phyloP scores from a whole-genome alignment of 2,329 filamentous ascomycete genomes.

The Acrocalymma vagum region DNA sequence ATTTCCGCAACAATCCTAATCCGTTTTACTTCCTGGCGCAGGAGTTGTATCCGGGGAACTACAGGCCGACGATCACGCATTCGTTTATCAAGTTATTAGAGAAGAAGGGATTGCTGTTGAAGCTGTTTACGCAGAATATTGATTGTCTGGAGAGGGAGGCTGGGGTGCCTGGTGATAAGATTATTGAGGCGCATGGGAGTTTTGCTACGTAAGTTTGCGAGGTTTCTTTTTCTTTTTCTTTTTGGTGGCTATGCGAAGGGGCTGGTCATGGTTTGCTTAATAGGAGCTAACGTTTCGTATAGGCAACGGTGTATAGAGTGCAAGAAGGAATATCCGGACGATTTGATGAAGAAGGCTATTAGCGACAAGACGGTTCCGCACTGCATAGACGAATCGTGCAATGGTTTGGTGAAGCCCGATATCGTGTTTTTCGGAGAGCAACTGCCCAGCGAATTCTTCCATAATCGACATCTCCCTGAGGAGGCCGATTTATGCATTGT shows the following conservation, averaged over 20 bases:
- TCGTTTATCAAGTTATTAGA: constrained; percentile 86
- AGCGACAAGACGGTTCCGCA: constrained; percentile 72
- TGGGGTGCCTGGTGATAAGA: constrained; percentile 80
- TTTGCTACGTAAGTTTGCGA: constrained; percentile 68
- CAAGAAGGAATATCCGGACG: constrained; percentile 73
- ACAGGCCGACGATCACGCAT: constrained; percentile 88
- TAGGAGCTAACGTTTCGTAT: not conserved
- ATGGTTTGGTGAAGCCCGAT: constrained; percentile 87
- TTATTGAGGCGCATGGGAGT: constrained; percentile 94
- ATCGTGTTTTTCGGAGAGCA: constrained; percentile 93
- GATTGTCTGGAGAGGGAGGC: constrained; percentile 91
- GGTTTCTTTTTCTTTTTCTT: no score
- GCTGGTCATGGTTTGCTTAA: no score
- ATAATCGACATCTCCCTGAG: constrained; percentile 62
- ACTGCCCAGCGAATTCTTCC: constrained; percentile 72
- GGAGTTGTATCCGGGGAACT: constrained; percentile 91
- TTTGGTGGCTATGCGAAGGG: no score
- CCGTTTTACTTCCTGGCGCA: constrained; percentile 94
- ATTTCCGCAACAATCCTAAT: constrained; percentile 82
- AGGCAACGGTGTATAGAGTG: constrained; percentile 92
- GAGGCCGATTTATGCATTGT: constrained; percentile 82
- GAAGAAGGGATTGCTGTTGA: constrained; percentile 78
- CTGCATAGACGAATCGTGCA: constrained; percentile 70
- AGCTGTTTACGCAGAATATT: constrained; percentile 97
- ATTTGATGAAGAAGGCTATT: constrained; percentile 77